Evolutionary conservation across 768 basidiomycete genomes (phyloP).

Genomic region (Lentinus brumalis): DNA sequence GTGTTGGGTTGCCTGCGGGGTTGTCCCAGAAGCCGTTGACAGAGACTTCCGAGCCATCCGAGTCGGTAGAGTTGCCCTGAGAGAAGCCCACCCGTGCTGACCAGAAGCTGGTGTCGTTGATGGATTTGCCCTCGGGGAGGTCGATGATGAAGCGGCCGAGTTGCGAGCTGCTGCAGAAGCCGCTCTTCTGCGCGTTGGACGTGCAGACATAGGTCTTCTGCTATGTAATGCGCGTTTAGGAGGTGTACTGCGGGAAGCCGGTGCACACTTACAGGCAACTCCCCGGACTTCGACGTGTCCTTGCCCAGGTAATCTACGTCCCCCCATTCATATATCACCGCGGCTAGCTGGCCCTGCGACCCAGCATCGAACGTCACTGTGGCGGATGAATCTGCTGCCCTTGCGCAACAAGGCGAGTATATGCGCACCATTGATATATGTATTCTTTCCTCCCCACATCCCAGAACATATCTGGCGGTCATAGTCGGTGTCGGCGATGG

Average conservation of each 20-base stretch:
- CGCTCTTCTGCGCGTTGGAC: slow-evolving; percentile 67
- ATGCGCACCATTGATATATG: slow-evolving; percentile 78
- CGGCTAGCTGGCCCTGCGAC: slow-evolving; percentile 86
- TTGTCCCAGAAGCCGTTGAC: slow-evolving; percentile 55
- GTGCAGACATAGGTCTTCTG: slow-evolving; percentile 97
- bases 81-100: slow-evolving; percentile 74
- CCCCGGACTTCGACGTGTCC: slow-evolving; percentile 56
- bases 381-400: slow-evolving; percentile 23
- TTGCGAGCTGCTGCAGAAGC: slow-evolving; percentile 66
- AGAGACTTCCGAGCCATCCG: slow-evolving; percentile 24
- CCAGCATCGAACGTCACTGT: slow-evolving; percentile 75
- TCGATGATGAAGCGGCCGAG: slow-evolving; percentile 91
- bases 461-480: slow-evolving; percentile 92
- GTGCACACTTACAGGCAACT: slow-evolving; percentile 60
- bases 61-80: slow-evolving; percentile 30
- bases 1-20: slow-evolving; percentile 59
- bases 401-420: background rate
- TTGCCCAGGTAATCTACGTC: slow-evolving; percentile 86
- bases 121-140: slow-evolving; percentile 58
- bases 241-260: background rate
- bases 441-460: slow-evolving; percentile 82
- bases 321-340: slow-evolving; percentile 95
- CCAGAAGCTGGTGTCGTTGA: slow-evolving; percentile 86
- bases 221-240: slow-evolving; percentile 32
- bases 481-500: slow-evolving; percentile 76